phyloP scores from a whole-genome alignment of 176 grass and related monocot species.

The Themeda triandra region DNA sequence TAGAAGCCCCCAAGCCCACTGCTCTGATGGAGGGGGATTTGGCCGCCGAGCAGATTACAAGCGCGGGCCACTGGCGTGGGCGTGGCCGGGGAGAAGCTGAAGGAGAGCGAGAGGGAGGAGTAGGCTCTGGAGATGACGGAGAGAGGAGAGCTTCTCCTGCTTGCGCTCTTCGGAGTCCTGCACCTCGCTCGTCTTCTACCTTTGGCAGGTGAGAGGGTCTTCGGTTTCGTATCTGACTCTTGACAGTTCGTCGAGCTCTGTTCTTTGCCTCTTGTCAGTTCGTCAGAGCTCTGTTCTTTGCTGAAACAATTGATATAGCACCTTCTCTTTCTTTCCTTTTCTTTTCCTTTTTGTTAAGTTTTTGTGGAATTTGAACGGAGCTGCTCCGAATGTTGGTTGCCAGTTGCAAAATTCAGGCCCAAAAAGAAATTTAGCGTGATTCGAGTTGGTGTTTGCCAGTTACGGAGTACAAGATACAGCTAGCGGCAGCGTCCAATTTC shows the following conservation, averaged over 20 bases:
- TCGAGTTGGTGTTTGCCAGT: background rate
- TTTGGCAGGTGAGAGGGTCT: constrained; percentile 1
- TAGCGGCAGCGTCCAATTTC: background rate
- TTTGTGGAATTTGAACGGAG: background rate
- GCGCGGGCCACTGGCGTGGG: too few species aligned
- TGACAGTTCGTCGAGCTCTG: background rate
- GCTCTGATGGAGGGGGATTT: too few species aligned
- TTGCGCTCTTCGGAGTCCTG: background rate
- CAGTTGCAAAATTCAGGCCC: background rate
- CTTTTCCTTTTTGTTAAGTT: background rate
- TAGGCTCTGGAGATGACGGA: background rate
- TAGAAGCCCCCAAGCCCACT: too few species aligned
- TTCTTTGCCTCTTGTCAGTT: background rate
- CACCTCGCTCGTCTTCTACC: constrained; percentile 20
- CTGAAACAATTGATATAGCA: background rate
- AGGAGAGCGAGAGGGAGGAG: too few species aligned
- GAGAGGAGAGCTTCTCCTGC: background rate
- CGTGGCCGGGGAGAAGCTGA: too few species aligned
- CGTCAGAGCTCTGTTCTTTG: too few species aligned
- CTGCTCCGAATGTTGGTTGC: background rate
- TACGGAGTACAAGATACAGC: background rate
- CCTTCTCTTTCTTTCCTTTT: background rate
- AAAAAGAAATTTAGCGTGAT: background rate
- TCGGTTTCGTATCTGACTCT: background rate
- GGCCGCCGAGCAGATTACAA: too few species aligned